These are phyloP conservation scores for Gigaspora rosea DNA, from an alignment of 192 early-diverging fungal species.

Conservation along the genomic window DNA sequence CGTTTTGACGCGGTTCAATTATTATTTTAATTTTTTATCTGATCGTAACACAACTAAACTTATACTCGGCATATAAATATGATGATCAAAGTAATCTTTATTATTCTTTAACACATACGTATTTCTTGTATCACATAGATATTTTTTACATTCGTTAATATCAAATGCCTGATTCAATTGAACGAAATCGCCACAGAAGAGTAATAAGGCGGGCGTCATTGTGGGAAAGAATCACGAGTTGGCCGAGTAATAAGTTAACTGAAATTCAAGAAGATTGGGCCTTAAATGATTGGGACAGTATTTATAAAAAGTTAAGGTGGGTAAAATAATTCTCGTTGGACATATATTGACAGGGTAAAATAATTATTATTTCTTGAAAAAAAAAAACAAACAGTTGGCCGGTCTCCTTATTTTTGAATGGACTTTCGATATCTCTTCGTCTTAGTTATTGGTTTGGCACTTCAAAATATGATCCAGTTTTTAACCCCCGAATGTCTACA, in stretches of 20 bases:
- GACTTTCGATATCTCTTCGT: constrained; percentile 32
- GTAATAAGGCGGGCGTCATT: not conserved
- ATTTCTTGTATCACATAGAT: too few relatives aligned
- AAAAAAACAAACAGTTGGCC: constrained; percentile 32
- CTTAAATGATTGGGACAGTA: not conserved
- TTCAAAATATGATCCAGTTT: constrained; percentile 31
- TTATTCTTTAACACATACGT: too few relatives aligned
- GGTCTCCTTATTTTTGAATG: constrained; percentile 34
- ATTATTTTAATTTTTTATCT: too few relatives aligned
- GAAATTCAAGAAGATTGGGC: not conserved
- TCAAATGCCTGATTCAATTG: too few relatives aligned
- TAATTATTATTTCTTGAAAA: not conserved
- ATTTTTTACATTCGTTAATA: too few relatives aligned
- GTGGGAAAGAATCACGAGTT: not conserved
- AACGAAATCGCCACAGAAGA: too few relatives aligned
- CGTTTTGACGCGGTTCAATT: too few relatives aligned
- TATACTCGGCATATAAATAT: too few relatives aligned
- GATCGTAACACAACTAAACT: too few relatives aligned
- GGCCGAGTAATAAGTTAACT: not conserved
- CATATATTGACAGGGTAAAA: not conserved
- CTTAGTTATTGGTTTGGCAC: constrained; percentile 42
- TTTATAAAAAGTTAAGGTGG: not conserved
- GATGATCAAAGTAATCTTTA: too few relatives aligned
- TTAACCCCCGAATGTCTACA: not conserved
- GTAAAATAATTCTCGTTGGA: not conserved